phyloP scores from a whole-genome alignment of 805 yeast species.

The Candida pseudofarinosa region DNA sequence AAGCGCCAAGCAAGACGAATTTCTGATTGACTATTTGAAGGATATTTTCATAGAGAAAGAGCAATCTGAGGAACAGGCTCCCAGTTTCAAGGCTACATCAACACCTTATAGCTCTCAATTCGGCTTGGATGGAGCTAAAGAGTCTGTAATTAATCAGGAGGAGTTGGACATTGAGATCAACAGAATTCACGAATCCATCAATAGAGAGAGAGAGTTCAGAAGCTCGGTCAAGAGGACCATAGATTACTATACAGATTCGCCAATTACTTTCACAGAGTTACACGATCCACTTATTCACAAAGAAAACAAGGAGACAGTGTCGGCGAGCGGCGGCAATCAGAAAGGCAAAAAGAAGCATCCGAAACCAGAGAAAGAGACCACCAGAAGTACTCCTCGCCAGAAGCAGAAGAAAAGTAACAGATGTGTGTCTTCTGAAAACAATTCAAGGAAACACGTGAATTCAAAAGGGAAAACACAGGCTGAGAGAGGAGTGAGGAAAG shows the following conservation, averaged over 20 bases:
- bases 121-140: not conserved
- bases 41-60: slow-evolving; percentile 10
- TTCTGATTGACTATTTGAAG: slow-evolving; percentile 11
- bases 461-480: not conserved
- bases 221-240: not conserved
- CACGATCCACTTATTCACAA: not conserved
- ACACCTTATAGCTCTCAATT: slow-evolving; percentile 7
- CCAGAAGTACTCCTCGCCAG: not conserved
- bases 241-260: not conserved
- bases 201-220: not conserved
- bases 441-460: not conserved
- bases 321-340: no score
- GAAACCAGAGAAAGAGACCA: not conserved
- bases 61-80: not conserved
- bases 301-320: not conserved
- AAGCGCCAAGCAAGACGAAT: slow-evolving; percentile 10
- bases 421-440: not conserved
- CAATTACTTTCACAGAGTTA: not conserved
- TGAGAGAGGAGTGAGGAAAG: not conserved
- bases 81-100: slow-evolving; percentile 8
- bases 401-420: not conserved
- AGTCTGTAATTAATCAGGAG: not conserved
- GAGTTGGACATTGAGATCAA: slow-evolving; percentile 7
- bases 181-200: slow-evolving; percentile 8
- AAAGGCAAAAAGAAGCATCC: not conserved